Evolutionary conservation across 202 grass and related monocot species (phyloP).

Genomic region (Setaria italica): DNA sequence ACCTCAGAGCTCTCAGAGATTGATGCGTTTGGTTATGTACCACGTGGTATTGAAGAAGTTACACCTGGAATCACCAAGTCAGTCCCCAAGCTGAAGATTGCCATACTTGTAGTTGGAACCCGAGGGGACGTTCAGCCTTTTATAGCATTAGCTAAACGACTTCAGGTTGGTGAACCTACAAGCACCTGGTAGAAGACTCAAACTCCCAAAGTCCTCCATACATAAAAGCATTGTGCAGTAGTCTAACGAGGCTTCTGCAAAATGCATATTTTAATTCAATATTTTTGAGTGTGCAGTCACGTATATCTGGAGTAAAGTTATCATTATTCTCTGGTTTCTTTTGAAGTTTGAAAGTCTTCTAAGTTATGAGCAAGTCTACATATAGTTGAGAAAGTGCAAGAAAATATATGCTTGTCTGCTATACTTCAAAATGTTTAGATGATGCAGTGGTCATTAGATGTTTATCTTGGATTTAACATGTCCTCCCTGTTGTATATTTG

Average conservation of each 20-base stretch:
- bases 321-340: slow-evolving; percentile 14
- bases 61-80: slow-evolving; percentile 64
- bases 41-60: slow-evolving; percentile 50
- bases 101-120: slow-evolving; percentile 97
- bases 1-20: slow-evolving; percentile 89
- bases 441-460: slow-evolving; percentile 17
- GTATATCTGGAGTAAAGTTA: slow-evolving; percentile 15
- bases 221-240: slow-evolving; percentile 4
- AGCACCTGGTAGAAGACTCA: slow-evolving; percentile 17
- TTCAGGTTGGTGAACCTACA: slow-evolving; percentile 73
- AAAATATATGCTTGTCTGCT: slow-evolving; percentile 1
- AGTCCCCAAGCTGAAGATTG: slow-evolving; percentile 93
- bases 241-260: slow-evolving; percentile 12
- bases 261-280: slow-evolving; percentile 10
- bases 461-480: slow-evolving; percentile 17
- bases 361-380: slow-evolving; percentile 26
- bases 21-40: slow-evolving; percentile 69
- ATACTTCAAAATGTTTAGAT: slow-evolving; percentile 35
- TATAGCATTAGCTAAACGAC: slow-evolving; percentile 95
- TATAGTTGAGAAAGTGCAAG: not conserved
- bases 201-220: not conserved
- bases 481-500: slow-evolving; percentile 1
- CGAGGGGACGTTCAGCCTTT: slow-evolving; percentile 99
- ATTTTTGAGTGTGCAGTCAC: slow-evolving; percentile 10
- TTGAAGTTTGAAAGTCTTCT: slow-evolving; percentile 17